phyloP scores from a whole-genome alignment of 805 yeast genomes.

The Monosporozyma siamensis region DNA sequence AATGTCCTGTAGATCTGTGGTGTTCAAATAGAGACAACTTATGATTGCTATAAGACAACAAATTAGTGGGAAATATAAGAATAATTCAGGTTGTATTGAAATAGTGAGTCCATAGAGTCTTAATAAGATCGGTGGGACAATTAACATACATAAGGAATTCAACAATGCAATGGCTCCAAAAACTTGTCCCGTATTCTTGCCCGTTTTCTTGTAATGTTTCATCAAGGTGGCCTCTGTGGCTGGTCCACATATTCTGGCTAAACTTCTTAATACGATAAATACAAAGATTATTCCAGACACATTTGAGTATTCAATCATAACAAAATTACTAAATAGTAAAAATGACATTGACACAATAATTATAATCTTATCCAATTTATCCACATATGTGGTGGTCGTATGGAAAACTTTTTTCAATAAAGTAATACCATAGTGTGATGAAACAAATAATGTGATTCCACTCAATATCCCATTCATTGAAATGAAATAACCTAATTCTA shows the following conservation, averaged over 20 bases:
- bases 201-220: slow-evolving; percentile 48
- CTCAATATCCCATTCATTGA: slow-evolving; percentile 43
- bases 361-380: slow-evolving; percentile 40
- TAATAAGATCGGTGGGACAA: slow-evolving; percentile 42
- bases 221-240: slow-evolving; percentile 48
- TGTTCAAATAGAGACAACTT: neutral
- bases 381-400: slow-evolving; percentile 38
- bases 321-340: slow-evolving; percentile 33
- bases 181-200: slow-evolving; percentile 56
- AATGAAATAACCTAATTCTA: slow-evolving; percentile 46
- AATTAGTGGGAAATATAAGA: slow-evolving; percentile 26
- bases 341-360: slow-evolving; percentile 26
- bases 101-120: slow-evolving; percentile 40
- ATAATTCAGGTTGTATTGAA: slow-evolving; percentile 31
- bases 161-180: slow-evolving; percentile 62
- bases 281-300: slow-evolving; percentile 20
- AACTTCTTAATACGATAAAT: slow-evolving; percentile 33
- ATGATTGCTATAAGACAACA: slow-evolving; percentile 4
- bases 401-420: slow-evolving; percentile 31
- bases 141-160: slow-evolving; percentile 40
- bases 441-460: slow-evolving; percentile 39
- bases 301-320: slow-evolving; percentile 25
- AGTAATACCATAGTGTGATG: slow-evolving; percentile 42
- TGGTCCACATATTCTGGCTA: slow-evolving; percentile 48
- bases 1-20: too few species aligned